Percentiles rank a stretch among this genome's conserved stretches.
Conservation (phyloP, 2,329 filamentous ascomycete genomes). For the Colletotrichum limetticola region DNA sequence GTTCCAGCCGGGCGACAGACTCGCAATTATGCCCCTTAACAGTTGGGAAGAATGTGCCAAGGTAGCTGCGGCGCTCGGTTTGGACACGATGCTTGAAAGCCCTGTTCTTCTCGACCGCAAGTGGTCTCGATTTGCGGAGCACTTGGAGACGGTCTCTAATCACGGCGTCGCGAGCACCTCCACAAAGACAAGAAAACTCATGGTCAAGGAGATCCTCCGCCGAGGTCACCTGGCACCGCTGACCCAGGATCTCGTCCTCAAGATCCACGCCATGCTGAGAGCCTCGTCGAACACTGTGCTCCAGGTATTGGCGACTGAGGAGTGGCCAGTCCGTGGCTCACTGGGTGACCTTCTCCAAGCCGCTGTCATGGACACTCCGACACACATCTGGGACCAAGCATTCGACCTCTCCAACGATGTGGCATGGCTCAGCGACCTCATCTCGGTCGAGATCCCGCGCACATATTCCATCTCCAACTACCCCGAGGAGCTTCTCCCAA, state of each 20-base stretch:
- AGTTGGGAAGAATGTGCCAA: slow-evolving; percentile 66
- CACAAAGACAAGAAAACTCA: slow-evolving; percentile 44
- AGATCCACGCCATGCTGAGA: slow-evolving; percentile 58
- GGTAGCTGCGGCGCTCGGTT: slow-evolving; percentile 60
- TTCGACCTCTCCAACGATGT: slow-evolving; percentile 56
- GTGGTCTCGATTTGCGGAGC: slow-evolving; percentile 60
- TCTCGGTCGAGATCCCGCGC: slow-evolving; percentile 60
- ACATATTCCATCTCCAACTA: slow-evolving; percentile 65
- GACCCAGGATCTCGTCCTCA: slow-evolving; percentile 61
- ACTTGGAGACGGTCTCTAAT: slow-evolving; percentile 52
- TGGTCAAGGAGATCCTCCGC: slow-evolving; percentile 59
- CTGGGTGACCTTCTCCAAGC: slow-evolving; percentile 61
- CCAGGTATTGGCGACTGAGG: slow-evolving; percentile 58
- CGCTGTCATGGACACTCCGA: slow-evolving; percentile 58
- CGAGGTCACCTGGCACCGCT: slow-evolving; percentile 63
- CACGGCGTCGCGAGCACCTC: slow-evolving; percentile 35
- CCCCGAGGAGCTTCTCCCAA: slow-evolving; percentile 60
- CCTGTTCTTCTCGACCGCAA: slow-evolving; percentile 49
- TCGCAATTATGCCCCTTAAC: slow-evolving; percentile 66
- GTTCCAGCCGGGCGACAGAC: slow-evolving; percentile 62
- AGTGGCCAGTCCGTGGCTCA: slow-evolving; percentile 63
- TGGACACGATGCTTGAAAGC: slow-evolving; percentile 58
- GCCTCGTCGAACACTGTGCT: slow-evolving; percentile 61
- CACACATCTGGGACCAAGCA: slow-evolving; percentile 61
- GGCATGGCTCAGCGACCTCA: slow-evolving; percentile 57